Percentiles rank a stretch among this genome's conserved stretches.
phyloP scores from a whole-genome alignment of 495 filamentous ascomycete species.

The Tetracladium setigerum region DNA sequence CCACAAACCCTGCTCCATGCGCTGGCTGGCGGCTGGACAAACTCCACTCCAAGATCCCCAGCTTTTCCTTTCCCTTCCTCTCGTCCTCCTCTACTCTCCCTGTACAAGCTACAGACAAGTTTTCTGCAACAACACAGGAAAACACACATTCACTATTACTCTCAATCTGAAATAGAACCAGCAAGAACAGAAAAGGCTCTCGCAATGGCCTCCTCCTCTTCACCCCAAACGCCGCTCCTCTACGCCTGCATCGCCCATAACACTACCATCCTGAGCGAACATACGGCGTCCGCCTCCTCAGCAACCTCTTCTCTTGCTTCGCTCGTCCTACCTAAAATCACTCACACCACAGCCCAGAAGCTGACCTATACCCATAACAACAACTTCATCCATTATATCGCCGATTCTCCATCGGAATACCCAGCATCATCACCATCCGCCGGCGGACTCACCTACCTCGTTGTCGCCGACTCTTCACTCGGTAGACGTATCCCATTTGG shows the following conservation, averaged over 20 bases:
- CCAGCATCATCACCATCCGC: constrained; percentile 40
- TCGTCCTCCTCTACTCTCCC: too few relatives aligned
- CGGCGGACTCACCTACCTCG: constrained; percentile 77
- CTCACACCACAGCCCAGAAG: constrained; percentile 71
- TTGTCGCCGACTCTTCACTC: constrained; percentile 67
- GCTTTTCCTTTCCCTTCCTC: too few relatives aligned
- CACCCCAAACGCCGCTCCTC: constrained; percentile 64
- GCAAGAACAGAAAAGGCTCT: too few relatives aligned
- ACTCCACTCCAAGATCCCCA: too few relatives aligned
- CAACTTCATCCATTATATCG: constrained; percentile 93
- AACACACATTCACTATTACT: too few relatives aligned
- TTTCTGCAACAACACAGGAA: too few relatives aligned
- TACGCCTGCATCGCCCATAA: constrained; percentile 89
- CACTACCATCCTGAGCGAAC: constrained; percentile 86
- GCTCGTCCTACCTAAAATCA: constrained; percentile 92
- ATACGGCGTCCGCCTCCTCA: constrained; percentile 71
- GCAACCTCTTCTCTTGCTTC: constrained; percentile 79
- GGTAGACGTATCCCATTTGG: constrained; percentile 87
- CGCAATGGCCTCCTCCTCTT: constrained; percentile 74
- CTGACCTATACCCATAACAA: constrained; percentile 87
- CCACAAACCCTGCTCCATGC: too few relatives aligned
- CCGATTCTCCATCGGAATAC: constrained; percentile 66
- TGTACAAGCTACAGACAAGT: too few relatives aligned
- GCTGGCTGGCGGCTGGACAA: too few relatives aligned
- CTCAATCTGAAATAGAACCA: too few relatives aligned